Evolutionary conservation across 2,329 filamentous ascomycete species (phyloP).

Genomic region (Arthroderma uncinatum): DNA sequence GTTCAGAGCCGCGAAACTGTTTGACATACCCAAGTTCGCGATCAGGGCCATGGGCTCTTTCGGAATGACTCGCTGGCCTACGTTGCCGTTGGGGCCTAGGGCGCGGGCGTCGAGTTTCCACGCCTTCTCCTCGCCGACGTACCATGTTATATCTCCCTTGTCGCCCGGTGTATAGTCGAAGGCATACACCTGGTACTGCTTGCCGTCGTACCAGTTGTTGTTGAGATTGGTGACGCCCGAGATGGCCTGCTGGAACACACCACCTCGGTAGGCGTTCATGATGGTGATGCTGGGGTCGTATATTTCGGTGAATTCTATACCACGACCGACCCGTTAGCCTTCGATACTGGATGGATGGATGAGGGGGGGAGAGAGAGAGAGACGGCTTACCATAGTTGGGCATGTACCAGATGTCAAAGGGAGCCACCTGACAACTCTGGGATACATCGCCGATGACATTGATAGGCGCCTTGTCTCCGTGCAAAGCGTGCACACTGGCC

Average conservation of each 20-base stretch:
- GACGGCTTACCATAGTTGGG: conserved; percentile 43
- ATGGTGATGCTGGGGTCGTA: conserved; percentile 49
- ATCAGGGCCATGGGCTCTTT: conserved; percentile 57
- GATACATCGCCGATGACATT: conserved; percentile 51
- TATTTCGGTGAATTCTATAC: conserved; percentile 49
- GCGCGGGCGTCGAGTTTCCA: conserved; percentile 52
- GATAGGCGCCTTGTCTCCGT: conserved; percentile 31
- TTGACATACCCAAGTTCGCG: conserved; percentile 60
- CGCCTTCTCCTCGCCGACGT: conserved; percentile 52
- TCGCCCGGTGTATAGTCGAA: conserved; percentile 53
- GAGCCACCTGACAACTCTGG: conserved; percentile 56
- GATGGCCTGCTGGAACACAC: conserved; percentile 52
- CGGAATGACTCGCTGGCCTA: conserved; percentile 54
- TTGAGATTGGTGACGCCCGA: conserved; percentile 52
- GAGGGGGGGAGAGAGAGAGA: not conserved
- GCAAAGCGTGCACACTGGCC: conserved; percentile 47
- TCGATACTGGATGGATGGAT: not conserved
- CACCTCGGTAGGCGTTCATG: conserved; percentile 52
- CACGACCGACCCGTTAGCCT: not conserved
- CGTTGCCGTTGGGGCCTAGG: conserved; percentile 57
- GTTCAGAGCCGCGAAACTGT: conserved; percentile 53
- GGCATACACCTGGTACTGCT: conserved; percentile 51
- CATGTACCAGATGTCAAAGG: conserved; percentile 60
- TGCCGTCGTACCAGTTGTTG: conserved; percentile 56
- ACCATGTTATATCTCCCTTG: conserved; percentile 55